phyloP scores from a whole-genome alignment of 2,329 filamentous ascomycete species.

The Aspergillus thermomutatus region DNA sequence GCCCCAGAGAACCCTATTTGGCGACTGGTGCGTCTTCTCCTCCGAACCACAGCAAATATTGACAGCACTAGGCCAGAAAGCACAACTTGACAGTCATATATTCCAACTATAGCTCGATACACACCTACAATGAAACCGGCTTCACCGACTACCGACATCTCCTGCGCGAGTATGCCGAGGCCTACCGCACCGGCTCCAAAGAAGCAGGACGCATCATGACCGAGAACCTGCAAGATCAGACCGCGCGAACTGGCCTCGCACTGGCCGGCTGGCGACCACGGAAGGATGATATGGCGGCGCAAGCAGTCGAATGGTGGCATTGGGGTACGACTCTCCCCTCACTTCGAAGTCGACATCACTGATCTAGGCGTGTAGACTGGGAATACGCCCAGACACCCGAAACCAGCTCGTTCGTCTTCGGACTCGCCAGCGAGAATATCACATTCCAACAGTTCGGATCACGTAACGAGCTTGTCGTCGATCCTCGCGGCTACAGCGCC shows the following conservation, averaged over 20 bases:
- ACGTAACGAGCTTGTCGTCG: constrained; percentile 59
- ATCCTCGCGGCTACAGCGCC: constrained; percentile 59
- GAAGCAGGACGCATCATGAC: constrained; percentile 57
- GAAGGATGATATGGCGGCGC: constrained; percentile 50
- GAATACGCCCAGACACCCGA: constrained; percentile 59
- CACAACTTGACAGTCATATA: constrained; percentile 54
- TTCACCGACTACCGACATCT: constrained; percentile 49
- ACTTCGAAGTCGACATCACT: not conserved
- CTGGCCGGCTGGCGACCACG: constrained; percentile 62
- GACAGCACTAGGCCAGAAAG: constrained; percentile 49
- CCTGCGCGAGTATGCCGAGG: constrained; percentile 50
- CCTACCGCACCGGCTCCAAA: constrained; percentile 46
- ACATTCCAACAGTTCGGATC: constrained; percentile 63
- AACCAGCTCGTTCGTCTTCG: constrained; percentile 54
- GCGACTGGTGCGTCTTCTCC: constrained; percentile 33
- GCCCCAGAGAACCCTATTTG: constrained; percentile 54
- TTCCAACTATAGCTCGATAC: constrained; percentile 58
- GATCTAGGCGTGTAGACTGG: constrained; percentile 44
- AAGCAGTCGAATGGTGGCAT: constrained; percentile 61
- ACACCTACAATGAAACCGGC: constrained; percentile 60
- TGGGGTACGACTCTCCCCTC: constrained; percentile 32
- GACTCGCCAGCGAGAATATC: constrained; percentile 55
- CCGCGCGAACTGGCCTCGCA: constrained; percentile 56
- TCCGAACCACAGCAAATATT: not conserved
- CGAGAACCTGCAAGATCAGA: constrained; percentile 61